Base-by-base conservation (phyloP, 306 rosid genomes). In the Pueraria montana region DNA sequence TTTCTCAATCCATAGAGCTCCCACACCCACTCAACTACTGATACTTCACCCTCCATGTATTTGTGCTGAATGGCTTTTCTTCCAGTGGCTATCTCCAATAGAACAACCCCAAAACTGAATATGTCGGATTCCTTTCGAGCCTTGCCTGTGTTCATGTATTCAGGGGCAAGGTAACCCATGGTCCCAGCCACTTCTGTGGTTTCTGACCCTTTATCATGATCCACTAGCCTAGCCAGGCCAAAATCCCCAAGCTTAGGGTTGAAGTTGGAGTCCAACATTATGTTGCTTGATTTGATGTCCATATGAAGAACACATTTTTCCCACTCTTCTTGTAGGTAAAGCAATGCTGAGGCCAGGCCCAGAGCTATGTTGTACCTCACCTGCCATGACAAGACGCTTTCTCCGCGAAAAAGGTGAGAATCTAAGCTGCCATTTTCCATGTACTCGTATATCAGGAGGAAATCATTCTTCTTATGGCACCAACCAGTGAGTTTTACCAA, bases 251-350 rank as follows among this genome's bases (percentile, higher is more conserved):
- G n/a, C n/a, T n/a, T n/a, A 11, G 80, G 81, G 49, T 81, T 78
- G 84, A 86, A 84, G 18, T 63, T 40, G 5, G 88, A 74, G 34
- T 88, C 91, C 85, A 88, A 64, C 91, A 88, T 83, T n/a, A 88
- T 70, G 86, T 88, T 88, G 74, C 91, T 88, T 30, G 89, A 74
- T 43, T 88, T 88, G 6, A 86, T 86, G 81, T 88, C 91, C 59
- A 87, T 80, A 2, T 88, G 89, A 6, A 88, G 43, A 43, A 88
- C 91, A 81, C 91, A 88, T 5, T 81, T 73, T 16, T 78, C 86
- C 72, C 86, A 88, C 71, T 70, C 89, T 74, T 86, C 88, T 17
- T 88, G 88, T 18, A 88, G 36, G 42, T 88, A 88, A 0, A 86
- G 18, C 78, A 89, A 58, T 55, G 85, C 88, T 4, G 85, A 86